Evolutionary conservation across 78 protist genomes (phyloP).

Genomic region (Ministeria vibrans): DNA sequence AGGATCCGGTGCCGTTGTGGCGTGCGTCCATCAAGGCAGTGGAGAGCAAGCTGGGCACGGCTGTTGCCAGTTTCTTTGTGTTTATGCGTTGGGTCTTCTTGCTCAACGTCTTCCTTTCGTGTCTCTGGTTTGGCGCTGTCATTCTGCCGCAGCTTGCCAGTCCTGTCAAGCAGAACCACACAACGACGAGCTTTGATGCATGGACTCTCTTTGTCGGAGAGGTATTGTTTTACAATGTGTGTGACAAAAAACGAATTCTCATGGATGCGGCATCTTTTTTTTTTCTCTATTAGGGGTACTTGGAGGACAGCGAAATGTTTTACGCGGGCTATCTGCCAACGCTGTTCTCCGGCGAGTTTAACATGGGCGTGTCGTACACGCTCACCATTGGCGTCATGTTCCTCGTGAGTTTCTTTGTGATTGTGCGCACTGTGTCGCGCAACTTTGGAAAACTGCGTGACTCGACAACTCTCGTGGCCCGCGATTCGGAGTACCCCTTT

Average conservation of each 20-base stretch:
- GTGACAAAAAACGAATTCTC: background rate
- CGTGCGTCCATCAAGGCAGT: background rate
- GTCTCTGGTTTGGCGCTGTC: background rate
- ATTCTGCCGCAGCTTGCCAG: background rate
- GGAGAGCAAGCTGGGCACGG: background rate
- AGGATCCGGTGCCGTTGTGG: background rate
- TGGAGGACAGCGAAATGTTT: no score
- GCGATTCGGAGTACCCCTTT: background rate
- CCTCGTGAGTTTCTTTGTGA: background rate
- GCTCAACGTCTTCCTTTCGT: background rate
- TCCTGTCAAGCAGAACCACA: background rate
- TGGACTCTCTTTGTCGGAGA: background rate
- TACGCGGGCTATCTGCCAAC: background rate
- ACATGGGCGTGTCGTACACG: background rate
- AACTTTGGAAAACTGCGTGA: background rate
- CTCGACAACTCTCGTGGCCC: background rate
- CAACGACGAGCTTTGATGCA: background rate
- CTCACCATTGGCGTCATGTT: background rate
- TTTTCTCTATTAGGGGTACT: no score
- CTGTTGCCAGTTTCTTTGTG: background rate
- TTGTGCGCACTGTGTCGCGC: background rate
- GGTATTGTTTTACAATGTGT: no score
- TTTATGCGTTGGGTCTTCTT: constrained; percentile 2
- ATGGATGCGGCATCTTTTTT: background rate
- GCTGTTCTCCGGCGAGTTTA: background rate